A percentile compares a stretch with the other conserved stretches of the same genome.
Evolutionary conservation across 495 filamentous ascomycete species (phyloP).

Genomic region (Penicillium bovifimosum): DNA sequence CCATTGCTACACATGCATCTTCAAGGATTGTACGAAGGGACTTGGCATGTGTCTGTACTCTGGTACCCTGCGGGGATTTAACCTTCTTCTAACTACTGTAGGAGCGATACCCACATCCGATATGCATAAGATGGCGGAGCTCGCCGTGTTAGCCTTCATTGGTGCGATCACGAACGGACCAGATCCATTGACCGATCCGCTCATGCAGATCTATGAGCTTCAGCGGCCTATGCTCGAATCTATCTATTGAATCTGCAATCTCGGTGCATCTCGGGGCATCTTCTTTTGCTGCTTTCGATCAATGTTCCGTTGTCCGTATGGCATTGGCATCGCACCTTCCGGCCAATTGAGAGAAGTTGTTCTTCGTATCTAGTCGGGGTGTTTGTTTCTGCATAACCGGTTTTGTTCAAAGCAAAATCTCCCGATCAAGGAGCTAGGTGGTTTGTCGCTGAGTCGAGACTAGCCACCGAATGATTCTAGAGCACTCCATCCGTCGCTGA

Average conservation of each 20-base stretch:
- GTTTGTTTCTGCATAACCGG: too few species aligned
- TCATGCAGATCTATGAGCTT: background rate
- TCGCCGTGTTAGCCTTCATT: slow-evolving; percentile 14
- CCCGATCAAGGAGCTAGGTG: too few species aligned
- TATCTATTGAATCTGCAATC: background rate
- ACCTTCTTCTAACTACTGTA: background rate
- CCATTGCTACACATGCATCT: background rate
- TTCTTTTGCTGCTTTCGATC: background rate
- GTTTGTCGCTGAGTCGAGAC: too few species aligned
- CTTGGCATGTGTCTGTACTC: slow-evolving; percentile 1
- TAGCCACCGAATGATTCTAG: too few species aligned
- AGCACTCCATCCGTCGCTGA: too few species aligned
- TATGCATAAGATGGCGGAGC: slow-evolving; percentile 6
- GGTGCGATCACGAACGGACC: slow-evolving; percentile 8
- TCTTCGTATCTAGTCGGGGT: background rate
- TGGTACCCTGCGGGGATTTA: background rate
- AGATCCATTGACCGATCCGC: background rate
- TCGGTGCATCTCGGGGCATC: background rate
- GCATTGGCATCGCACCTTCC: background rate
- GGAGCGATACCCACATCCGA: background rate
- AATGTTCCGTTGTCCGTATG: background rate
- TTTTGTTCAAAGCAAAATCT: too few species aligned
- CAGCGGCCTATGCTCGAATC: background rate
- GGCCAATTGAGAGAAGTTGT: background rate
- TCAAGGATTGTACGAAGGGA: background rate